Evolutionary conservation across 176 grass and related monocot species (phyloP).

Genomic region (Canna indica): DNA sequence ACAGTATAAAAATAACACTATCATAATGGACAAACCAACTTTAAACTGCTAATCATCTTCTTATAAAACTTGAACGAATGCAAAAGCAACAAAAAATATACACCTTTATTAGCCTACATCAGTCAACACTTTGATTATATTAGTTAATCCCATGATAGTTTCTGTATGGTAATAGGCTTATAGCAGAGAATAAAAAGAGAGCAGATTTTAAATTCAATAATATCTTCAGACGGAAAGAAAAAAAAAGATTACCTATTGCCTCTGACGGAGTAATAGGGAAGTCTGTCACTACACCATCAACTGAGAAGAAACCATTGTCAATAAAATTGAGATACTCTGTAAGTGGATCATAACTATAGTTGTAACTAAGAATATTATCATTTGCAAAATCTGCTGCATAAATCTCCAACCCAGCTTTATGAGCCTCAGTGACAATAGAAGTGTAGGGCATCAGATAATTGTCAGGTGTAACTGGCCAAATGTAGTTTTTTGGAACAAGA

Average conservation of each 20-base stretch:
- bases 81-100: not conserved
- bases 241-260: slow-evolving; percentile 46
- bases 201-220: not conserved
- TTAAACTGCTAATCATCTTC: not conserved
- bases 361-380: slow-evolving; percentile 62
- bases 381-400: slow-evolving; percentile 75
- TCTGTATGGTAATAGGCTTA: not conserved
- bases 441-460: slow-evolving; percentile 56
- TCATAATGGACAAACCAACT: not conserved
- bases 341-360: slow-evolving; percentile 77
- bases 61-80: not conserved
- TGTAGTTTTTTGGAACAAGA: slow-evolving; percentile 78
- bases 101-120: not conserved
- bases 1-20: not conserved
- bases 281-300: slow-evolving; percentile 88
- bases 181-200: not conserved
- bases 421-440: slow-evolving; percentile 66
- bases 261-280: slow-evolving; percentile 69
- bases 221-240: not conserved
- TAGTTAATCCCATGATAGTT: not conserved
- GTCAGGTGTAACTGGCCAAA: slow-evolving; percentile 68
- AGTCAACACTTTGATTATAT: not conserved
- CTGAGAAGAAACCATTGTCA: slow-evolving; percentile 74
- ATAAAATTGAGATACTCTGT: slow-evolving; percentile 65
- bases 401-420: slow-evolving; percentile 79